phyloP scores from a whole-genome alignment of 2,329 filamentous ascomycete genomes.

The Aureobasidium sp. region DNA sequence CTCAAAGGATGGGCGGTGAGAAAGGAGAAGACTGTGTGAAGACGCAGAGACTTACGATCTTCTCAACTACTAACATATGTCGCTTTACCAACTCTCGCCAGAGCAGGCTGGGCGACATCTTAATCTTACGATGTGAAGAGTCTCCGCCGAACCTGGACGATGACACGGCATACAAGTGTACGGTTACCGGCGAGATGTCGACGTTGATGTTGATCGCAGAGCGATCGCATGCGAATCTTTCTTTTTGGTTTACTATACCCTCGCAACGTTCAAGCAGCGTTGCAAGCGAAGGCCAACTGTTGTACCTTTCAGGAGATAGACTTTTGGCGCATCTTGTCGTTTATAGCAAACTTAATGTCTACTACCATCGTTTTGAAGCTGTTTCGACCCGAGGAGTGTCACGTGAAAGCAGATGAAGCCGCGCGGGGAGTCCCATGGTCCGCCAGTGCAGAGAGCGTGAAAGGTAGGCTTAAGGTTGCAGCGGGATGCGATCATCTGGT shows the following conservation, averaged over 20 bases:
- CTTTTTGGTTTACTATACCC: neutral
- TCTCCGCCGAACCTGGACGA: neutral
- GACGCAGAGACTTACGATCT: neutral
- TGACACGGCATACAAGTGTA: neutral
- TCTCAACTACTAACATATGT: neutral
- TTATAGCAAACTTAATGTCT: conserved; percentile 1
- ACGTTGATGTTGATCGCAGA: neutral
- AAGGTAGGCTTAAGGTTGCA: neutral
- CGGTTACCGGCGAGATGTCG: neutral
- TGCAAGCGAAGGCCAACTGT: neutral
- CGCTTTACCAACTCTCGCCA: too few relatives aligned
- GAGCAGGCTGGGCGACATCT: neutral
- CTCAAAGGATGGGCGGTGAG: conserved; percentile 74
- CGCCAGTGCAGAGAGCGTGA: too few relatives aligned
- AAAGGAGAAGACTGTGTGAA: conserved; percentile 22
- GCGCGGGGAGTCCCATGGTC: neutral
- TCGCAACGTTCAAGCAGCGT: neutral
- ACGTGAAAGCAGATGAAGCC: too few relatives aligned
- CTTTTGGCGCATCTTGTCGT: neutral
- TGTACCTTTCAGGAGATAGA: neutral
- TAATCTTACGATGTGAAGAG: neutral
- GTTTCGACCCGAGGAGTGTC: neutral
- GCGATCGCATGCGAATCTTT: neutral
- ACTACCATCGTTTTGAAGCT: neutral
- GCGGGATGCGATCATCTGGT: neutral